phyloP scores from a whole-genome alignment of 23 red algal genomes.

The Chondrus crispus region DNA sequence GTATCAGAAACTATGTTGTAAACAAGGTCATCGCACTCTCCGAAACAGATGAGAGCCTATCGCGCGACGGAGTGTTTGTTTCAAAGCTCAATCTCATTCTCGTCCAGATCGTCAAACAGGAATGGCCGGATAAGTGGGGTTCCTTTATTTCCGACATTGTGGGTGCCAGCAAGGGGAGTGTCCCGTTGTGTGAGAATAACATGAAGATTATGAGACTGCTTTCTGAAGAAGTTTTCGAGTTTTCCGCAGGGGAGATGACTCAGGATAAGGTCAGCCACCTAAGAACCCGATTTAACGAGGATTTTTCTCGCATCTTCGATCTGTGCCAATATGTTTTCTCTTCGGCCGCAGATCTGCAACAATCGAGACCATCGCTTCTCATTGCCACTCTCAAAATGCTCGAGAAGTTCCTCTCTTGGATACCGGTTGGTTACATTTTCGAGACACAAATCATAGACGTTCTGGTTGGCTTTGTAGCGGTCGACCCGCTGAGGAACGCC shows the following conservation, averaged over 20 bases:
- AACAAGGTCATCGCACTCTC: constrained; percentile 87
- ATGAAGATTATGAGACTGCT: constrained; percentile 90
- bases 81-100: constrained; percentile 96
- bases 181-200: constrained; percentile 97
- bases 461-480: constrained; percentile 68
- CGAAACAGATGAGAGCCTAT: constrained; percentile 66
- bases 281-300: constrained; percentile 95
- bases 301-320: constrained; percentile 89
- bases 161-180: constrained; percentile 68
- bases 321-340: constrained; percentile 96
- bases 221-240: constrained; percentile 98
- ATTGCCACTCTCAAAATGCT: constrained; percentile 88
- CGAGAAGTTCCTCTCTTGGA: constrained; percentile 94
- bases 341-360: constrained; percentile 54
- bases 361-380: constrained; percentile 67
- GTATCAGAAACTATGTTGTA: constrained; percentile 87
- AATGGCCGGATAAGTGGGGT: constrained; percentile 93
- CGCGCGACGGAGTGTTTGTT: constrained; percentile 77
- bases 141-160: constrained; percentile 90
- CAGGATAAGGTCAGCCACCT: constrained; percentile 83
- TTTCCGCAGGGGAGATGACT: constrained; percentile 92
- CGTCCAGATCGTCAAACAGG: constrained; percentile 94
- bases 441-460: constrained; percentile 92
- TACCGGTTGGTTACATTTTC: constrained; percentile 98
- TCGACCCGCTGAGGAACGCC: constrained; percentile 61